Evolutionary conservation across 2,329 filamentous ascomycete species (phyloP), one percentile per base, ranked within the genome.

Genomic region (Camptophora hylomeconis): DNA sequence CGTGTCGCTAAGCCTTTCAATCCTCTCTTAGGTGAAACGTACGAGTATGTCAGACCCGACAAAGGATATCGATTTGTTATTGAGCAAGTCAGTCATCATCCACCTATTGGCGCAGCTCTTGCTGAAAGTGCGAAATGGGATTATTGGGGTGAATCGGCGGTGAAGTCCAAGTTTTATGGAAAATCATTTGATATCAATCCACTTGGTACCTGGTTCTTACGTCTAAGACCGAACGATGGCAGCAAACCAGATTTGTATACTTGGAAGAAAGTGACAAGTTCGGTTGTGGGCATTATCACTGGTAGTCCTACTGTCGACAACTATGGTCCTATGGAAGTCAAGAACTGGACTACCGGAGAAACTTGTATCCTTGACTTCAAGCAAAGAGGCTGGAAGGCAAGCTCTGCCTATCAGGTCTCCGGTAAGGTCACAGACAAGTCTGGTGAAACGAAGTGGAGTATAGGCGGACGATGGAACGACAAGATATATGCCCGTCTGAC

Each of bases 1-100:
- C 84, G 89, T 51, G 86, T 98, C 10, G 89, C 89, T 11, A 98
- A 98, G 52, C 89, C 89, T 1, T 98, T 98, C 65, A 98, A 98
- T 49, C 89, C 89, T 9, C 70, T 98, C 4, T 65, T 98, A 1
- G 89, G 87, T 26, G 89, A 98, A 55, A 98, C 89, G 0, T 98
- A 92, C 45, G 89, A 98, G 53, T 95, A 98, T 48, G 86, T 79
- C 19, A 69, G 89, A 32, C 87, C 89, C 0, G 89, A 98, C 59
- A 93, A 94, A 54, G 86, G 87, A 35, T 98, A 93, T 60, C 82
- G 89, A 41, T 95, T 95, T 67, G 92, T 95, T 58, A 83, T 93
- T 36, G 89, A 98, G 56, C 89, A 98, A 61, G 87, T 98, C 46
- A 92, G 83, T 58, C 89, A 98, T 53, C 89, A 98, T 56, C 89